Percentiles rank a stretch among this genome's conserved stretches.
phyloP scores from a whole-genome alignment of 2,329 filamentous ascomycete genomes.

The Aspergillus fumigatiaffinis region DNA sequence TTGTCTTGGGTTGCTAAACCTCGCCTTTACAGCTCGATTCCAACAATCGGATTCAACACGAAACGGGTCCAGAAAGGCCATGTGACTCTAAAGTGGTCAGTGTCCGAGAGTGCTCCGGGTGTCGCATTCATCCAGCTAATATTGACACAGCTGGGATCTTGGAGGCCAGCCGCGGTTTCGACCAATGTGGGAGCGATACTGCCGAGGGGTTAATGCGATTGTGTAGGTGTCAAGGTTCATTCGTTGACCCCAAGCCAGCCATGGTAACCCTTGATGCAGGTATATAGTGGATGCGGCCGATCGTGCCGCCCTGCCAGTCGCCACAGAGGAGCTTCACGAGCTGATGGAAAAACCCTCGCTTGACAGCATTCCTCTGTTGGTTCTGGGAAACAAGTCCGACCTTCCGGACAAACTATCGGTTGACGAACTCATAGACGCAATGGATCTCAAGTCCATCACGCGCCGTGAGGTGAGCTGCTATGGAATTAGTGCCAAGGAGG shows the following conservation, averaged over 20 bases:
- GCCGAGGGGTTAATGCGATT: constrained; percentile 93
- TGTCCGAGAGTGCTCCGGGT: constrained; percentile 10
- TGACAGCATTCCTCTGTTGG: constrained; percentile 84
- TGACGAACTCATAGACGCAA: constrained; percentile 88
- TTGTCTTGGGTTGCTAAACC: constrained; percentile 12
- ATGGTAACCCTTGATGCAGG: constrained; percentile 35
- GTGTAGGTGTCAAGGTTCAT: constrained; percentile 53
- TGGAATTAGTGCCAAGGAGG: constrained; percentile 96
- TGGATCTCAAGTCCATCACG: constrained; percentile 84
- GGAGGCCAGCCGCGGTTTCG: constrained; percentile 95
- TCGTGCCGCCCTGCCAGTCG: constrained; percentile 70
- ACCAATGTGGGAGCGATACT: constrained; percentile 99
- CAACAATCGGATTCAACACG: constrained; percentile 98
- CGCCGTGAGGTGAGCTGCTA: constrained; percentile 97
- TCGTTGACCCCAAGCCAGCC: background rate
- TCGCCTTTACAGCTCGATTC: constrained; percentile 71
- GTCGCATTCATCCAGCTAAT: constrained; percentile 13
- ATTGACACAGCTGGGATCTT: constrained; percentile 72
- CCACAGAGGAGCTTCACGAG: constrained; percentile 86
- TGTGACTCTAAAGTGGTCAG: constrained; percentile 91
- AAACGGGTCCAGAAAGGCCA: constrained; percentile 97
- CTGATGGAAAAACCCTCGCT: constrained; percentile 80
- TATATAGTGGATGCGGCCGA: constrained; percentile 98
- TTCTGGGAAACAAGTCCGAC: constrained; percentile 96
- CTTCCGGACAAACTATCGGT: constrained; percentile 86